These are phyloP conservation scores for Pleurotus salmoneostramineus DNA, from an alignment of 768 basidiomycete species.

Conservation along the genomic window DNA sequence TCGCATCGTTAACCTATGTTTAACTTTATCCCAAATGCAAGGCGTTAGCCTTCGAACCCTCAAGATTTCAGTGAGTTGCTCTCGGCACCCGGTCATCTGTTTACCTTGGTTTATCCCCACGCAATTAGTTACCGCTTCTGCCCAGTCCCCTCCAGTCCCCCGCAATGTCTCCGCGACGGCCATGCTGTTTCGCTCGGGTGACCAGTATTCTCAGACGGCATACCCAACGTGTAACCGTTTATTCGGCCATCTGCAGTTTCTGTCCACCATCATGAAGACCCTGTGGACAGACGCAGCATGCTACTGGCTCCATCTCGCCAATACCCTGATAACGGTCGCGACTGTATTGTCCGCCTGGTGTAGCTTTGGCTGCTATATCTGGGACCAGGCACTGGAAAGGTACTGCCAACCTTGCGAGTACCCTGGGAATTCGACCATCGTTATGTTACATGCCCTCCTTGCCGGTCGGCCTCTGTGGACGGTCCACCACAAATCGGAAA, in stretches of 20 bases:
- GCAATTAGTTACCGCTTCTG: slow-evolving; percentile 6
- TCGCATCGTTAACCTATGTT: not conserved
- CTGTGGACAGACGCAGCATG: not conserved
- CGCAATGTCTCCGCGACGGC: slow-evolving; percentile 5
- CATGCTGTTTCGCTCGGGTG: not conserved
- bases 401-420: not conserved
- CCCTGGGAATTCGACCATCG: not conserved
- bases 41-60: not conserved
- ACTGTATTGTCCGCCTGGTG: not conserved
- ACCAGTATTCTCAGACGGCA: slow-evolving; percentile 1
- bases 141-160: not conserved
- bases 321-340: not conserved
- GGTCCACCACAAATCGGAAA: not conserved
- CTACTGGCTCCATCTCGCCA: not conserved
- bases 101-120: slow-evolving; percentile 1
- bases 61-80: slow-evolving; percentile 4
- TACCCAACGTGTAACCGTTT: slow-evolving; percentile 1
- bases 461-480: not conserved
- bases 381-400: not conserved
- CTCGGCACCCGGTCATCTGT: slow-evolving; percentile 8
- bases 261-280: not conserved
- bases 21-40: not conserved
- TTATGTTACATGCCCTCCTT: not conserved
- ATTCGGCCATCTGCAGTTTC: slow-evolving; percentile 4
- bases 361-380: not conserved